Conservation (phyloP, 1,139 yeast species). For the Suhomyces atakaporum region DNA sequence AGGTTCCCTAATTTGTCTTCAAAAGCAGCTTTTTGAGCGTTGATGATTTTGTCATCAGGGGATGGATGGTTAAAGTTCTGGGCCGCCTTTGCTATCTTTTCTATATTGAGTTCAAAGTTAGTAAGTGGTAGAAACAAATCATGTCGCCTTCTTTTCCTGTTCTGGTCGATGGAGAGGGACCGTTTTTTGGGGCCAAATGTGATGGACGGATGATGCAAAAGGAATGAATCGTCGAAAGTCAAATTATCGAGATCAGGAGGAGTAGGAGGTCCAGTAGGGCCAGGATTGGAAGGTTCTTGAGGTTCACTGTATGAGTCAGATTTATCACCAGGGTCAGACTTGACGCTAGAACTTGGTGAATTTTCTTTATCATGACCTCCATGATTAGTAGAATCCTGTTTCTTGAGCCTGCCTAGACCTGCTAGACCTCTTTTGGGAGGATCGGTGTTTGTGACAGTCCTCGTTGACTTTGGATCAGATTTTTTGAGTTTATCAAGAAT, state of each 20-base stretch:
- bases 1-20: slow-evolving; percentile 41
- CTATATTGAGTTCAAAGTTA: slow-evolving; percentile 50
- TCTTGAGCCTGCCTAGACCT: too few relatives aligned
- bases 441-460: too few relatives aligned
- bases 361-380: too few relatives aligned
- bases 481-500: too few relatives aligned
- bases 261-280: too few relatives aligned
- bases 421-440: too few relatives aligned
- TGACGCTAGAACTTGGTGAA: too few relatives aligned
- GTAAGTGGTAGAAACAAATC: slow-evolving; percentile 38
- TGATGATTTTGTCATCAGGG: slow-evolving; percentile 75
- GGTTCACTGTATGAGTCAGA: too few relatives aligned
- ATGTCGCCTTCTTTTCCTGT: slow-evolving; percentile 28
- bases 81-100: slow-evolving; percentile 45
- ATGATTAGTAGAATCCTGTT: too few relatives aligned
- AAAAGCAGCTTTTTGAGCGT: slow-evolving; percentile 61
- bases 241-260: slow-evolving; percentile 12
- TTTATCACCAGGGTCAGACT: too few relatives aligned
- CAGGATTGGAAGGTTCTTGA: too few relatives aligned
- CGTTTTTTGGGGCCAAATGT: slow-evolving; percentile 9
- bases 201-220: slow-evolving; percentile 15
- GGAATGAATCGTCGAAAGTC: slow-evolving; percentile 23
- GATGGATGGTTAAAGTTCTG: slow-evolving; percentile 69
- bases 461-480: too few relatives aligned
- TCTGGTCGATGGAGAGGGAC: slow-evolving; percentile 14